Base-by-base conservation (phyloP, 202 grass and related monocot species). In the Setaria italica region DNA sequence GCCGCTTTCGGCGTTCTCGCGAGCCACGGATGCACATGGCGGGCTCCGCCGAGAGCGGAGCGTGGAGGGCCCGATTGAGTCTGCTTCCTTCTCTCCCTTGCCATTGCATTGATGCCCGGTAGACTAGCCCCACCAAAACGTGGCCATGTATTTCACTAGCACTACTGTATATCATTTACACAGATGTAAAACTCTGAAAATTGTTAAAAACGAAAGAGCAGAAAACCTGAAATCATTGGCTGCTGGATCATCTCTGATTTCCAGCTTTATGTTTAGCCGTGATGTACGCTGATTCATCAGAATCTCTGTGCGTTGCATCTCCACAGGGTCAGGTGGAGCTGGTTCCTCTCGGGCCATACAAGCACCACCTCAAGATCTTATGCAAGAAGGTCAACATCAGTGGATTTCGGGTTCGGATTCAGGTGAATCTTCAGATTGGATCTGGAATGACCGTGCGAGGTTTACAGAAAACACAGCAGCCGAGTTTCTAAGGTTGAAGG, bases 341-440 rank as follows among this genome's bases (percentile, higher is more conserved):
- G 77, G 79, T 74, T 50, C 86, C 83, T 20, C 81, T 97, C 5
- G 90, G 88, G 15, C 47, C 64, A 43, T 83, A 47, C 53, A 94
- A 89, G 82, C 89, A 91, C 75, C 91, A 89, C 48, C 60, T 97
- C 29, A 89, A 86, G 77, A 89, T 89, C 54, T 88, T 91, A 19
- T 92, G 85, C 58, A 94, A 91, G 14, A 89, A 69, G 74, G 63
- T 93, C 82, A 88, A 25, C 25, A 25, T 25, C 25, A 25, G 25
- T 25, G 25, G 25, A 25, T 25, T 25, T 25, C 25, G 25, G 25
- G 25, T 25, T 25, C 25, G 25, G 25, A 25, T 25, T 25, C 25
- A 25, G 25, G 25, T 25, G n/a, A n/a, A n/a, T n/a, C n/a, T n/a
- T n/a, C n/a, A n/a, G n/a, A n/a, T n/a, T n/a, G 91, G 83, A 85